A percentile compares a stretch with the other conserved stretches of the same genome.
phyloP scores from a whole-genome alignment of 768 basidiomycete species.

The Tulasnella sp. region DNA sequence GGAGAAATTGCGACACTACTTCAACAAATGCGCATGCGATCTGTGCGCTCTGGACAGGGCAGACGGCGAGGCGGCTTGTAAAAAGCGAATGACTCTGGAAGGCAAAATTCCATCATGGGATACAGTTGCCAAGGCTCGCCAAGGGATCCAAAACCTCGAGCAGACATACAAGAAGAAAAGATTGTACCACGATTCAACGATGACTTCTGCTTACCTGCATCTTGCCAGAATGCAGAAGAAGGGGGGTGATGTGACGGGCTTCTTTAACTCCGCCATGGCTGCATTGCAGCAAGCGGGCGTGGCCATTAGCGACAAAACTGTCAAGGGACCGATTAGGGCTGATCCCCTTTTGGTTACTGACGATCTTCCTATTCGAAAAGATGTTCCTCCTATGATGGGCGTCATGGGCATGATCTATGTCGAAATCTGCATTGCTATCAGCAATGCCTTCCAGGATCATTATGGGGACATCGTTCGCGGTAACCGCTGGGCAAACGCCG shows the following conservation, averaged over 20 bases:
- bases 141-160: constrained; percentile 7
- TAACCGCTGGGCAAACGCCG: not conserved
- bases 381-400: not conserved
- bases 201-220: not conserved
- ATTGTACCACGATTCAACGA: not conserved
- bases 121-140: not conserved
- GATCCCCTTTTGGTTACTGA: not conserved
- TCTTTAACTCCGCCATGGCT: not conserved
- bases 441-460: not conserved
- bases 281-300: not conserved
- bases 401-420: not conserved
- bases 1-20: not conserved
- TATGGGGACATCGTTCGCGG: not conserved
- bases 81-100: not conserved
- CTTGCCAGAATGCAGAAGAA: not conserved
- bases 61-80: constrained; percentile 16
- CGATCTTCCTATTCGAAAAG: not conserved
- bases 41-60: constrained; percentile 17
- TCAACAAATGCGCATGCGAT: constrained; percentile 16
- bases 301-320: not conserved
- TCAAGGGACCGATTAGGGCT: not conserved
- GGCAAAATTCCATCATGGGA: constrained; percentile 2
- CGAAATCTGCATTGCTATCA: not conserved
- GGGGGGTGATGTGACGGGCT: constrained; percentile 1
- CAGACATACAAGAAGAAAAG: constrained; percentile 14